These are phyloP conservation scores for Lophiostoma macrostomum DNA, from an alignment of 495 filamentous ascomycete species.

Conservation along the genomic window DNA sequence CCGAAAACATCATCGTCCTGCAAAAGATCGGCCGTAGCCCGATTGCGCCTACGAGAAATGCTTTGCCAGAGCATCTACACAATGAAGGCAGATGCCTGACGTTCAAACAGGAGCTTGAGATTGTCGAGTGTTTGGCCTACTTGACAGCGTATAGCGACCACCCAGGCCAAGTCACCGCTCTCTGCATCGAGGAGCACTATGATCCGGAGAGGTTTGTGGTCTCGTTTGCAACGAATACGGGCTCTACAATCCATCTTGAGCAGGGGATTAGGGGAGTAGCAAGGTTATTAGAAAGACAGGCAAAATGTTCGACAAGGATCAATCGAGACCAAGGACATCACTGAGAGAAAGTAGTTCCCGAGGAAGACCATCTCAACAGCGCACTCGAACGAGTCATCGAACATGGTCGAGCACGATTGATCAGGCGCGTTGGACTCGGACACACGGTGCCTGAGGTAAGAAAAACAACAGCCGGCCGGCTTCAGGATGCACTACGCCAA, in stretches of 20 bases:
- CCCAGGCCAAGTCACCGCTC: constrained; percentile 8
- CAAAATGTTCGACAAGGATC: background rate
- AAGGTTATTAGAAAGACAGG: background rate
- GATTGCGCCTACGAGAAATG: background rate
- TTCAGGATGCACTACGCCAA: background rate
- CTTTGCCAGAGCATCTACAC: background rate
- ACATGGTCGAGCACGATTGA: constrained; percentile 2
- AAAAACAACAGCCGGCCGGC: background rate
- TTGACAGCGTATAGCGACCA: constrained; percentile 16
- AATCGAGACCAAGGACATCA: background rate
- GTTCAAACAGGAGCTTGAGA: constrained; percentile 6
- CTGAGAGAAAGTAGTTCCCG: background rate
- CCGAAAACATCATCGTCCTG: constrained; percentile 16
- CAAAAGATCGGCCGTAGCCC: constrained; percentile 2
- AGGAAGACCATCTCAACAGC: background rate
- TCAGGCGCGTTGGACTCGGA: background rate
- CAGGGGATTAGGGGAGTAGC: background rate
- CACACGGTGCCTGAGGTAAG: too few species aligned
- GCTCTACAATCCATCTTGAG: background rate
- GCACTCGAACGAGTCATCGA: background rate
- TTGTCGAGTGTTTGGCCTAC: constrained; percentile 7
- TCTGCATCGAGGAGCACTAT: constrained; percentile 10
- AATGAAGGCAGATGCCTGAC: background rate
- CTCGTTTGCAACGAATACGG: constrained; percentile 2
- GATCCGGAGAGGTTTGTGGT: constrained; percentile 6